Percentiles rank a stretch among this genome's conserved stretches.
Evolutionary conservation across 1,284 basidiomycete species (phyloP).

Genomic region (Bondarzewia mesenterica): DNA sequence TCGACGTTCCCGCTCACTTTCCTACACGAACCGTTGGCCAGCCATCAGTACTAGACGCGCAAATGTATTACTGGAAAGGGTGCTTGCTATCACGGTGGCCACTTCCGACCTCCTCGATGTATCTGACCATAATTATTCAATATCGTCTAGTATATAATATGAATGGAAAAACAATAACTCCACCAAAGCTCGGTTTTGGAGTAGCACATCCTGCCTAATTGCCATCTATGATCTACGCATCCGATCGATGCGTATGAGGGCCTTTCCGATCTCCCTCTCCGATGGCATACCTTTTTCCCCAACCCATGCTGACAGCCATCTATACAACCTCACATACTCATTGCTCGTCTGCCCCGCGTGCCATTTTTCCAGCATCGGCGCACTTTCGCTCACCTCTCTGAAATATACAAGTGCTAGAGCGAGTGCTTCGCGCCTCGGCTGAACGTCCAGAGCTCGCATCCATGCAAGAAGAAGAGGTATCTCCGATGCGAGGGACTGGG

Average conservation of each 20-base stretch:
- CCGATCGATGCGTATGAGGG: constrained; percentile 9
- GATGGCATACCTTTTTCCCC: constrained; percentile 42
- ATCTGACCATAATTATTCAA: too few relatives aligned
- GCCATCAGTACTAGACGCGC: too few relatives aligned
- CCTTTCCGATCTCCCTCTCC: constrained; percentile 25
- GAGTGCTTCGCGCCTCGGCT: constrained; percentile 48
- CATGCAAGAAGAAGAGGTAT: constrained; percentile 70
- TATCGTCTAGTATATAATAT: too few relatives aligned
- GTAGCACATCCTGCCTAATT: too few relatives aligned
- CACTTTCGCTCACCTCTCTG: constrained; percentile 57
- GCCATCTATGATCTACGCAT: too few relatives aligned
- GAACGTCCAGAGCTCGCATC: constrained; percentile 59
- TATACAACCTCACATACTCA: constrained; percentile 42
- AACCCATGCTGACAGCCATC: constrained; percentile 67
- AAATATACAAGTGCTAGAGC: constrained; percentile 61
- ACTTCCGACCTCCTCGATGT: too few relatives aligned
- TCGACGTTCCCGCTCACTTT: too few relatives aligned
- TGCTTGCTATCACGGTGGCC: too few relatives aligned
- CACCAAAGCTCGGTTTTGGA: too few relatives aligned
- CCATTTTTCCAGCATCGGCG: constrained; percentile 43
- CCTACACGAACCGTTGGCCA: too few relatives aligned
- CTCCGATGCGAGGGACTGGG: constrained; percentile 40
- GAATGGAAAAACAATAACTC: too few relatives aligned
- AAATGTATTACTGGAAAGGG: too few relatives aligned
- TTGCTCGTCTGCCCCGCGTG: constrained; percentile 20